These are phyloP conservation scores for Hygrocybe coccinea DNA, from an alignment of 768 basidiomycete species.

Conservation along the genomic window DNA sequence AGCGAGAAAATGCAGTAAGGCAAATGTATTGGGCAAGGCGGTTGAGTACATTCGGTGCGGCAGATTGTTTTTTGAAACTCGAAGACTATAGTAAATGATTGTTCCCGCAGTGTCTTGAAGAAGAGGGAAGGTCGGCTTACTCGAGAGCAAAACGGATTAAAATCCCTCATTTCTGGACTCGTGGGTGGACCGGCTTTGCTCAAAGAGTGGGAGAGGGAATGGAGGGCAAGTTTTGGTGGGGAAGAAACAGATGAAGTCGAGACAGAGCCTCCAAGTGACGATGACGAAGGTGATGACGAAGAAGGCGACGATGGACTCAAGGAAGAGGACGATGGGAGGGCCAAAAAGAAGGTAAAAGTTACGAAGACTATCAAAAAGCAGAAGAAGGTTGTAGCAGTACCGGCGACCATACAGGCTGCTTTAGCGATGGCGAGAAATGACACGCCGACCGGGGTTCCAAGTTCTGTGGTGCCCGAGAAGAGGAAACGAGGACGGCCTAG, in stretches of 20 bases:
- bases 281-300: constrained; percentile 55
- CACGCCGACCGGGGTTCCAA: constrained; percentile 2
- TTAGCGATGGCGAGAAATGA: constrained; percentile 11
- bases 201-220: constrained; percentile 71
- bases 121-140: constrained; percentile 65
- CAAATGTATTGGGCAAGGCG: constrained; percentile 84
- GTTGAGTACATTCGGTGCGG: constrained; percentile 78
- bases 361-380: constrained; percentile 19
- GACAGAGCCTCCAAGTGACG: constrained; percentile 42
- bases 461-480: constrained; percentile 55
- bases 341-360: constrained; percentile 59
- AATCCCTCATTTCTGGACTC: constrained; percentile 61
- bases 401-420: constrained; percentile 21
- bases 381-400: constrained; percentile 39
- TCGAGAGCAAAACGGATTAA: constrained; percentile 72
- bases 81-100: constrained; percentile 7
- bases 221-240: constrained; percentile 70
- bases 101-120: constrained; percentile 62
- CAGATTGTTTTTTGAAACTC: neutral
- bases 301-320: constrained; percentile 42
- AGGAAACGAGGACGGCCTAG: constrained; percentile 80
- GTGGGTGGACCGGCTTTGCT: constrained; percentile 71
- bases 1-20: constrained; percentile 86
- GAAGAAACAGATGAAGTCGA: constrained; percentile 67
- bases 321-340: constrained; percentile 43